phyloP scores from a whole-genome alignment of 2,329 filamentous ascomycete species.

The Sporothrix brasiliensis region DNA sequence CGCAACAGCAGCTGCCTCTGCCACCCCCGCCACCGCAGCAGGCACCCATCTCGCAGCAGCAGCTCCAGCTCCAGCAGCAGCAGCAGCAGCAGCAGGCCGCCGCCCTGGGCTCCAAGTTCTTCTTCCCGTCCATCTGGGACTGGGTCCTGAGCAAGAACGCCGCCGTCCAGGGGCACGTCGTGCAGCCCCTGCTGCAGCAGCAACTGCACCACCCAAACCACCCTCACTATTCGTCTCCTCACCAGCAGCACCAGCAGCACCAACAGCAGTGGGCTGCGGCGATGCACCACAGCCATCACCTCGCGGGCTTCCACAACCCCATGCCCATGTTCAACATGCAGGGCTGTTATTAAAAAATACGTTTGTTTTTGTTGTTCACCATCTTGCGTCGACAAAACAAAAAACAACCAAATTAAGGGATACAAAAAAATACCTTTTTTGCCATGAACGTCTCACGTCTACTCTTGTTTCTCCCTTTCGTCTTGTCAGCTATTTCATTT shows the following conservation, averaged over 20 bases:
- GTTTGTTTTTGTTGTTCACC: constrained; percentile 6
- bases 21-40: constrained; percentile 40
- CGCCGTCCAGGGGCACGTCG: constrained; percentile 46
- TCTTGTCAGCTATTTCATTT: background rate
- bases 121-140: constrained; percentile 36
- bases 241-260: constrained; percentile 37
- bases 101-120: constrained; percentile 48
- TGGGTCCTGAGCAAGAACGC: constrained; percentile 43
- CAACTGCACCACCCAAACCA: constrained; percentile 38
- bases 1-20: constrained; percentile 31
- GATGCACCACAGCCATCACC: constrained; percentile 16
- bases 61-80: background rate
- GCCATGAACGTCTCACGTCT: constrained; percentile 21
- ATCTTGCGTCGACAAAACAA: background rate
- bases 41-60: constrained; percentile 1
- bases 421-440: constrained; percentile 21
- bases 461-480: background rate
- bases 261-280: constrained; percentile 51
- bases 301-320: constrained; percentile 22
- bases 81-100: background rate
- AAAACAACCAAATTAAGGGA: constrained; percentile 4
- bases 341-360: constrained; percentile 18
- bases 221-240: constrained; percentile 26
- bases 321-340: constrained; percentile 28
- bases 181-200: constrained; percentile 39